Conservation (phyloP, 805 yeast genomes). For the Yarrowia sp. region DNA sequence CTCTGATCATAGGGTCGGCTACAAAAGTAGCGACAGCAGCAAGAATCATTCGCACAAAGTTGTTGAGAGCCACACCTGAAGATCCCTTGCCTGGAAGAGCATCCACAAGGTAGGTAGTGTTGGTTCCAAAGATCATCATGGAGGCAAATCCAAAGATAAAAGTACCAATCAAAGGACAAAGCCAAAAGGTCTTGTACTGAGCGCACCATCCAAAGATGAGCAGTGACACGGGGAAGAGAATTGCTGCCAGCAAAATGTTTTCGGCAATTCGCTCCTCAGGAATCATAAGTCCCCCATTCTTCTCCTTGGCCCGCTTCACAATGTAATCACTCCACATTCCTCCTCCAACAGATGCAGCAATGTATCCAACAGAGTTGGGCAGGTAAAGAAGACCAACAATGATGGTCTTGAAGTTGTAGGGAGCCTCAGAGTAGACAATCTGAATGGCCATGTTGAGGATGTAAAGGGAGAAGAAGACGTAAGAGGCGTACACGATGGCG, state of each 20-base stretch:
- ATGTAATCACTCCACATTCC: conserved; percentile 75
- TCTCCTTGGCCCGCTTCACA: conserved; percentile 48
- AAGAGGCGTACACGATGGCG: conserved; percentile 62
- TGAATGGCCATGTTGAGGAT: conserved; percentile 73
- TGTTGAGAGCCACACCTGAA: conserved; percentile 81
- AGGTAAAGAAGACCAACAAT: conserved; percentile 73
- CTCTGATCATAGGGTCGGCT: conserved; percentile 63
- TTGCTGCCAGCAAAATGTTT: conserved; percentile 65
- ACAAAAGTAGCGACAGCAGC: conserved; percentile 77
- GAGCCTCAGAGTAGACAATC: conserved; percentile 55
- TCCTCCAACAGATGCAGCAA: conserved; percentile 72
- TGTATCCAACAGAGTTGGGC: conserved; percentile 77
- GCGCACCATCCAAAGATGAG: conserved; percentile 82
- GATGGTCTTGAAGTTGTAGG: conserved; percentile 65
- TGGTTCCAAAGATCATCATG: conserved; percentile 79
- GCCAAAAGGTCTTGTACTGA: conserved; percentile 65
- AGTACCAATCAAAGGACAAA: conserved; percentile 74
- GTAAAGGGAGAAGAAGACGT: conserved; percentile 68
- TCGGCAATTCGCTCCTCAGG: conserved; percentile 80
- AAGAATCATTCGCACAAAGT: conserved; percentile 64
- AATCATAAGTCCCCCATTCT: conserved; percentile 59
- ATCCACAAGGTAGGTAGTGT: conserved; percentile 77
- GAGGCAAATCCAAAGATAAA: conserved; percentile 78
- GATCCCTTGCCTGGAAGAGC: conserved; percentile 85
- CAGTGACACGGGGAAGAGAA: conserved; percentile 59